Evolutionary conservation across 768 basidiomycete species (phyloP).

Genomic region (Auricularia auricula-judae): DNA sequence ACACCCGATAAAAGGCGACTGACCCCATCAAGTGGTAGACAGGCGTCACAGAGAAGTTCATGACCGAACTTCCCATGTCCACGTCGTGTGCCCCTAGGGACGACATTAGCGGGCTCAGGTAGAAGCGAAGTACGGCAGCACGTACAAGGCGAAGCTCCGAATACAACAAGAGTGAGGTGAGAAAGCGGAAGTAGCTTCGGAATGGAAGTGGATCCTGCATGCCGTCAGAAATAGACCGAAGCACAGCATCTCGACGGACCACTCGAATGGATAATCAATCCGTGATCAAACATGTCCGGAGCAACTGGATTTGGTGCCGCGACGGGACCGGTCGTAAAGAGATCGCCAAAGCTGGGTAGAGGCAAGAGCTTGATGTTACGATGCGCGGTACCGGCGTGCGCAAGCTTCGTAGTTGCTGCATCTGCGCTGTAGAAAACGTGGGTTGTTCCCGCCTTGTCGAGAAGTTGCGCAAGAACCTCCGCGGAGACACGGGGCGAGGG

Average conservation of each 20-base stretch:
- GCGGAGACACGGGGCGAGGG: conserved; percentile 34
- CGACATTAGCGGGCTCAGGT: neutral
- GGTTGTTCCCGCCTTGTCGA: conserved; percentile 20
- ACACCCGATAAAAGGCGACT: neutral
- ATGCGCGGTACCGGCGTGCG: neutral
- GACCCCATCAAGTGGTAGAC: neutral
- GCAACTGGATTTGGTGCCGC: conserved; percentile 7
- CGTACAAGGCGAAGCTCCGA: neutral
- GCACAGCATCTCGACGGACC: conserved; percentile 3
- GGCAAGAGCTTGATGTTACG: neutral
- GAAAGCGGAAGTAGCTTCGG: neutral
- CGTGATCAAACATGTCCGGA: conserved; percentile 10
- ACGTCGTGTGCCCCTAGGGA: neutral
- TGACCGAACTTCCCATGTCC: neutral
- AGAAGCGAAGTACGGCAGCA: neutral
- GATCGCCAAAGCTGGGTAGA: conserved; percentile 15
- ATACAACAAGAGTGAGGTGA: neutral
- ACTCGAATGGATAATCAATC: conserved; percentile 19
- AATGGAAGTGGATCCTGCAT: neutral
- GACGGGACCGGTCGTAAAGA: conserved; percentile 9
- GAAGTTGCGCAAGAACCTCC: conserved; percentile 34
- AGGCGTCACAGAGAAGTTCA: neutral
- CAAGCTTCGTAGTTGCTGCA: neutral
- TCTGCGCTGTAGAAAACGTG: conserved; percentile 17
- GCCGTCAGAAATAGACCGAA: neutral